Conservation (phyloP, 768 basidiomycete species). For the Cyathus striatus region DNA sequence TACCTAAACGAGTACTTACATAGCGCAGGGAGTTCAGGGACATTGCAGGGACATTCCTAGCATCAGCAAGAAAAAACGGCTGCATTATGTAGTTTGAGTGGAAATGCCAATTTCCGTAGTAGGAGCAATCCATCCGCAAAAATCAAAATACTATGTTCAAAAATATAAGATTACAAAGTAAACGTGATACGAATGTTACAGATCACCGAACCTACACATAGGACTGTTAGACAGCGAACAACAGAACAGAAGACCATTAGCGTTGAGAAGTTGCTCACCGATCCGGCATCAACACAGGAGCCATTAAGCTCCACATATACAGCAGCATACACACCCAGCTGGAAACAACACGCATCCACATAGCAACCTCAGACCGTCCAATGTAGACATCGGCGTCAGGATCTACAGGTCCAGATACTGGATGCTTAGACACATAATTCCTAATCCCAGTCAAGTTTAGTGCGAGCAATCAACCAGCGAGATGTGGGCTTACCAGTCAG, state of each 20-base stretch:
- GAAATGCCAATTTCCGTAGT: too few relatives aligned
- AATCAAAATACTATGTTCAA: too few relatives aligned
- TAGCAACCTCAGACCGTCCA: constrained; percentile 90
- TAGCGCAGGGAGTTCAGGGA: too few relatives aligned
- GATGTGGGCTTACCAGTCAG: constrained; percentile 76
- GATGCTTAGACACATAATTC: constrained; percentile 68
- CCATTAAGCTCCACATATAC: constrained; percentile 85
- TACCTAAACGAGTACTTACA: too few relatives aligned
- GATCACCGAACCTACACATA: constrained; percentile 13
- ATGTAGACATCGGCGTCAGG: constrained; percentile 81
- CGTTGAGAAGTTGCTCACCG: constrained; percentile 42
- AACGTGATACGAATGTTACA: too few relatives aligned
- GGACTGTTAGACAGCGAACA: too few relatives aligned
- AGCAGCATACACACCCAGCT: constrained; percentile 90
- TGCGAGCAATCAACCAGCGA: constrained; percentile 3
- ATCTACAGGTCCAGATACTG: constrained; percentile 36
- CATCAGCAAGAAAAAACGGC: too few relatives aligned
- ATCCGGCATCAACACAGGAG: constrained; percentile 88
- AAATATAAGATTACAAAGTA: too few relatives aligned
- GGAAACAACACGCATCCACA: constrained; percentile 99
- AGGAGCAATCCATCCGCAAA: too few relatives aligned
- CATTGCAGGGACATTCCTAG: too few relatives aligned
- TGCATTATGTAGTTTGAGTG: too few relatives aligned
- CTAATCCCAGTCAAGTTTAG: constrained; percentile 24
- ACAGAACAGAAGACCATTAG: not conserved